These are phyloP conservation scores for Pyrenochaeta sp. DNA, from an alignment of 2,329 filamentous ascomycete species.

Conservation along the genomic window DNA sequence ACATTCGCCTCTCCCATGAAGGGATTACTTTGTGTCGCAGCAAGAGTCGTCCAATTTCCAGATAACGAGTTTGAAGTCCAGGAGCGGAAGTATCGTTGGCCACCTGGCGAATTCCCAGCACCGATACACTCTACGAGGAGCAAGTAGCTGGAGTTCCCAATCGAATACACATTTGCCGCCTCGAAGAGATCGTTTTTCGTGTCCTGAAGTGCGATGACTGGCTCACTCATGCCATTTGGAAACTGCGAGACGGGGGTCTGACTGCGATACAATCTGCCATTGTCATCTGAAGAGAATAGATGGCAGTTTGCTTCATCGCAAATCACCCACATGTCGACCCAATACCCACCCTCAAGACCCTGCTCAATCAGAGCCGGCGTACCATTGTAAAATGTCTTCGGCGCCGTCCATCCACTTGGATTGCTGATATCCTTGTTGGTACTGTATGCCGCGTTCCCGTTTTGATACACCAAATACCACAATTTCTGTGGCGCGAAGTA, in stretches of 20 bases:
- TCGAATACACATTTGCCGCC: slow-evolving; percentile 47
- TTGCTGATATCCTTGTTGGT: slow-evolving; percentile 52
- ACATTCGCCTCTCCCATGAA: slow-evolving; percentile 51
- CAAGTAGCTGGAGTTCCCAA: slow-evolving; percentile 44
- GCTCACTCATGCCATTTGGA: slow-evolving; percentile 47
- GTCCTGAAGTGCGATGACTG: slow-evolving; percentile 45
- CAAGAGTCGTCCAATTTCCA: slow-evolving; percentile 47
- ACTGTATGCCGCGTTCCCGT: slow-evolving; percentile 54
- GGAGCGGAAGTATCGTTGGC: slow-evolving; percentile 49
- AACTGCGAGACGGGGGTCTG: slow-evolving; percentile 45
- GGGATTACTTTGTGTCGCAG: slow-evolving; percentile 46
- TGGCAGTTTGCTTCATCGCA: slow-evolving; percentile 49
- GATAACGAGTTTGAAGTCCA: slow-evolving; percentile 47
- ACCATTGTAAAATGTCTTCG: slow-evolving; percentile 46
- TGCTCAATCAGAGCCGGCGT: slow-evolving; percentile 42
- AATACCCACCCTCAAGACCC: slow-evolving; percentile 47
- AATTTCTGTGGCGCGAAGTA: slow-evolving; percentile 52
- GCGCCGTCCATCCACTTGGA: slow-evolving; percentile 50
- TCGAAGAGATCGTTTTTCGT: slow-evolving; percentile 47
- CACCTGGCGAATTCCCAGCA: slow-evolving; percentile 22
- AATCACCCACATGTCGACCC: slow-evolving; percentile 56
- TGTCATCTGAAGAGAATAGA: slow-evolving; percentile 53
- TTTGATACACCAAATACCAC: slow-evolving; percentile 54
- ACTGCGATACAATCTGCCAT: slow-evolving; percentile 51
- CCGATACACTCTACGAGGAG: slow-evolving; percentile 52